Conservation (phyloP, 192 early-diverging fungal species). For the Gigaspora rosea region DNA sequence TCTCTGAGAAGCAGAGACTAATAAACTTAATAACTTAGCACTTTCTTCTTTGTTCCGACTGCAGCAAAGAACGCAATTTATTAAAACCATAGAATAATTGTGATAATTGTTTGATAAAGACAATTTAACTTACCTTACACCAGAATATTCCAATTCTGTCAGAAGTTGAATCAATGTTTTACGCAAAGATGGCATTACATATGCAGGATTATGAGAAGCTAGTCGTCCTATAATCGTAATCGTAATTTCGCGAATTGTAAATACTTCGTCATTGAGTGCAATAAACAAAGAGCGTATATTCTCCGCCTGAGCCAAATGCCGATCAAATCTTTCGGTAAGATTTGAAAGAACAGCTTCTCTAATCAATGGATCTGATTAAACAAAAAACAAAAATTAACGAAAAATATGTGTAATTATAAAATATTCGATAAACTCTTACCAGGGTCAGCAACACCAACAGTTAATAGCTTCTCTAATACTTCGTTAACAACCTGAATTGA, state of each 20-base stretch:
- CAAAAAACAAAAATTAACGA: not conserved
- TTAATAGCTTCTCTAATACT: slow-evolving; percentile 85
- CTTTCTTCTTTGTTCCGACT: slow-evolving; percentile 85
- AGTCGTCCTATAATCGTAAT: slow-evolving; percentile 87
- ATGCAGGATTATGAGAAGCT: slow-evolving; percentile 85
- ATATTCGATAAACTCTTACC: not conserved
- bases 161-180: slow-evolving; percentile 85
- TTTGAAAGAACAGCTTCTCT: slow-evolving; percentile 78
- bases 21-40: slow-evolving; percentile 72
- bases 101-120: not conserved
- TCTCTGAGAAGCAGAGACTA: slow-evolving; percentile 76
- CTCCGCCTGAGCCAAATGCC: slow-evolving; percentile 87
- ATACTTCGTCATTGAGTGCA: slow-evolving; percentile 89
- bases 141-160: slow-evolving; percentile 89
- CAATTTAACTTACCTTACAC: slow-evolving; percentile 45
- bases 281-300: slow-evolving; percentile 87
- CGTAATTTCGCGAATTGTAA: slow-evolving; percentile 80
- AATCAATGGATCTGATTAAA: slow-evolving; percentile 62
- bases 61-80: not conserved
- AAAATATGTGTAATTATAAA: not conserved
- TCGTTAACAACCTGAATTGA: slow-evolving; percentile 84
- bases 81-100: not conserved
- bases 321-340: slow-evolving; percentile 82
- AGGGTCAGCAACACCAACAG: slow-evolving; percentile 85
- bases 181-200: slow-evolving; percentile 86